Percentiles rank a stretch among this genome's conserved stretches.
These are phyloP conservation scores for Sextonia rubra DNA, from an alignment of 164 flowering plant species.

Conservation along the genomic window DNA sequence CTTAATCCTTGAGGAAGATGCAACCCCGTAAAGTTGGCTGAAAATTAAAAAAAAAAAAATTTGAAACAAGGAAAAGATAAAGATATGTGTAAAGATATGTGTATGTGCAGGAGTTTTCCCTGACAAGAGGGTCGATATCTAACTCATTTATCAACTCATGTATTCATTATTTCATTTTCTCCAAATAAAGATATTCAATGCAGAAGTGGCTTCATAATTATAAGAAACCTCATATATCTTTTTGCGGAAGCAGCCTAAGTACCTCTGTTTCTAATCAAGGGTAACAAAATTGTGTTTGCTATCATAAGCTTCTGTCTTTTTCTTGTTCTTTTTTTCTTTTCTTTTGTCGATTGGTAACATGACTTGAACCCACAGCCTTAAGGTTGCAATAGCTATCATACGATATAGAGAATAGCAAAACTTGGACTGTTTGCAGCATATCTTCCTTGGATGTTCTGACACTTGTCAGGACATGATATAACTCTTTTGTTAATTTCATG, in stretches of 20 bases:
- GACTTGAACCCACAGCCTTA: no score
- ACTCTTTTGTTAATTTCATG: neutral
- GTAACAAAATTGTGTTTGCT: no score
- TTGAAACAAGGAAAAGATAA: no score
- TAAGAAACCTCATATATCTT: neutral
- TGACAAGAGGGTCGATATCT: neutral
- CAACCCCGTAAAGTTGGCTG: neutral
- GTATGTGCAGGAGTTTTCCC: neutral
- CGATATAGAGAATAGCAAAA: no score
- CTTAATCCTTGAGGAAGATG: neutral
- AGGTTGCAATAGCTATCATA: no score
- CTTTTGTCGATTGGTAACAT: no score
- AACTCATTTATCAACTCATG: no score
- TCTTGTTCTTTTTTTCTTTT: neutral
- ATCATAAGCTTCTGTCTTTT: neutral
- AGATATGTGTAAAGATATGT: no score
- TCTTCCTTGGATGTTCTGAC: neutral
- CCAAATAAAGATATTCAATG: neutral
- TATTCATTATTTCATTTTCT: neutral
- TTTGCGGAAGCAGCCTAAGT: neutral
- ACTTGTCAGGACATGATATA: neutral
- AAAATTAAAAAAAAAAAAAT: no score
- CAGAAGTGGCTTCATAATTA: neutral
- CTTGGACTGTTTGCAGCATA: neutral
- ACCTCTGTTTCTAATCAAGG: neutral